Conservation (phyloP, 2,329 filamentous ascomycete species). For the Mariannaea elegans region DNA sequence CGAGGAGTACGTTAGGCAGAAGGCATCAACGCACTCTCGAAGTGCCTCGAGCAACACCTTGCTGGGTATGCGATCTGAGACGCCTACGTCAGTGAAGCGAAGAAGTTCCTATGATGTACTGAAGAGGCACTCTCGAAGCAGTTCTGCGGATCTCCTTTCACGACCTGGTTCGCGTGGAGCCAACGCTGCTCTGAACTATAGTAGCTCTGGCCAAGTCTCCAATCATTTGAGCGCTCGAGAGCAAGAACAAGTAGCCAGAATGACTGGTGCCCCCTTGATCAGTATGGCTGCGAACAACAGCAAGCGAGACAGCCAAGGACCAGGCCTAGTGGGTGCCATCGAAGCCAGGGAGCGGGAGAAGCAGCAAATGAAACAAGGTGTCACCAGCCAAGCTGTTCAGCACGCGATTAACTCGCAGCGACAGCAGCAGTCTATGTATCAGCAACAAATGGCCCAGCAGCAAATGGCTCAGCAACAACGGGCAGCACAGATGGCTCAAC, state of each 20-base stretch:
- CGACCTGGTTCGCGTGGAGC: constrained; percentile 69
- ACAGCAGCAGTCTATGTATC: constrained; percentile 41
- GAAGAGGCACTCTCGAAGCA: constrained; percentile 50
- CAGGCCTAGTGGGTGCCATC: constrained; percentile 80
- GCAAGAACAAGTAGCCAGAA: constrained; percentile 85
- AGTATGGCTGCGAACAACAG: constrained; percentile 65
- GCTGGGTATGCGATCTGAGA: constrained; percentile 35
- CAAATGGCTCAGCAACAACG: constrained; percentile 59
- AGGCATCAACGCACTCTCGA: constrained; percentile 69
- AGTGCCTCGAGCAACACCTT: constrained; percentile 62
- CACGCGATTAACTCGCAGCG: constrained; percentile 42
- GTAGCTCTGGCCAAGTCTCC: constrained; percentile 48
- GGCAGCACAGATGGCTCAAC: constrained; percentile 42
- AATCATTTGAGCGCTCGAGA: constrained; percentile 83
- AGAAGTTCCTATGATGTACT: constrained; percentile 53
- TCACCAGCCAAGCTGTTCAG: constrained; percentile 28
- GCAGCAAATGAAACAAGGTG: constrained; percentile 45
- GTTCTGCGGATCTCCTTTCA: constrained; percentile 57
- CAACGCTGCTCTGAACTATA: constrained; percentile 59
- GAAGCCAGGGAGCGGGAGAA: constrained; percentile 83
- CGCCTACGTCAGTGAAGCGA: constrained; percentile 47
- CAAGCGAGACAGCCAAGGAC: constrained; percentile 55
- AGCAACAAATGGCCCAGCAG: constrained; percentile 45
- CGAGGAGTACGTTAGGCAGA: constrained; percentile 86
- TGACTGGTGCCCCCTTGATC: constrained; percentile 81